phyloP scores from a whole-genome alignment of 495 filamentous ascomycete species.

The Hypoxylon fuscum region DNA sequence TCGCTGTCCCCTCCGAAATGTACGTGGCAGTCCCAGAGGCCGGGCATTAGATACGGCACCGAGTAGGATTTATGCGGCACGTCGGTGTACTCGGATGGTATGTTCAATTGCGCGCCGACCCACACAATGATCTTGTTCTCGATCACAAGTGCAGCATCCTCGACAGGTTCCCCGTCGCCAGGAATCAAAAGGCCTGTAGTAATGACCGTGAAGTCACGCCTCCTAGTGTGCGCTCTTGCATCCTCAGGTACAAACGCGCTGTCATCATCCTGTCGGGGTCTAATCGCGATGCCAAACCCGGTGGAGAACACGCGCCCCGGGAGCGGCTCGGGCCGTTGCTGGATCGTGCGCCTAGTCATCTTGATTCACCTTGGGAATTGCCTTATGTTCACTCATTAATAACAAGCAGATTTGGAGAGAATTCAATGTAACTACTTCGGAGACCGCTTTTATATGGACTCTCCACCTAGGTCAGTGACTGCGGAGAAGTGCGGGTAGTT shows the following conservation, averaged over 20 bases:
- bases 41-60: conserved; percentile 59
- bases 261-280: conserved; percentile 14
- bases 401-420: not conserved
- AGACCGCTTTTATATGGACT: not conserved
- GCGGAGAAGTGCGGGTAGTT: conserved; percentile 5
- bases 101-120: conserved; percentile 46
- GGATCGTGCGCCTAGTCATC: conserved; percentile 25
- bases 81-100: conserved; percentile 49
- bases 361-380: not conserved
- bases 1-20: conserved; percentile 50
- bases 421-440: not conserved
- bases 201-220: conserved; percentile 45
- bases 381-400: not conserved
- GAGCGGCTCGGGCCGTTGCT: conserved; percentile 10
- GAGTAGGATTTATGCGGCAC: conserved; percentile 26
- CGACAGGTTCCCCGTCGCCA: conserved; percentile 51
- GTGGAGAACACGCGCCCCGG: conserved; percentile 37
- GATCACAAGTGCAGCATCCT: conserved; percentile 53
- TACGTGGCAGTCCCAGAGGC: conserved; percentile 63
- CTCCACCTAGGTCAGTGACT: not conserved
- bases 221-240: conserved; percentile 8
- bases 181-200: conserved; percentile 55
- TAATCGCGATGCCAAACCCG: conserved; percentile 41
- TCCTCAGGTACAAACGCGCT: not conserved
- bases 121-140: conserved; percentile 53